phyloP scores from a whole-genome alignment of 169 alveolate species.

The Perkinsus olseni region DNA sequence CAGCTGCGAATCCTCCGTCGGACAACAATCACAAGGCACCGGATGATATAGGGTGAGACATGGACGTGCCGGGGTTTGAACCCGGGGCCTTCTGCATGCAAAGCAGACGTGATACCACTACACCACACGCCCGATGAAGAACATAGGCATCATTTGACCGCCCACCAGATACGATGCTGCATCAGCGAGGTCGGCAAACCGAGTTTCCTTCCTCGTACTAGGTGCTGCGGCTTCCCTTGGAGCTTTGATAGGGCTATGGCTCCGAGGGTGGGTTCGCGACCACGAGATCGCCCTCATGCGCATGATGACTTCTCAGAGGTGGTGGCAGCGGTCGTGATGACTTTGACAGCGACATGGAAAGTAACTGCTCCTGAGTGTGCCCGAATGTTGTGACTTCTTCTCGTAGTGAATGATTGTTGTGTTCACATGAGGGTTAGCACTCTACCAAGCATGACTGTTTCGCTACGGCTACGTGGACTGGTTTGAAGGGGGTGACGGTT shows the following conservation, averaged over 20 bases:
- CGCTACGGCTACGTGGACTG: no score
- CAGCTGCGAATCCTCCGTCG: not conserved
- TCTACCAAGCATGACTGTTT: no score
- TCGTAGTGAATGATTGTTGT: not conserved
- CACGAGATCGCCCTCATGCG: no score
- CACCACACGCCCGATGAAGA: not conserved
- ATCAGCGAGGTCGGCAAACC: not conserved
- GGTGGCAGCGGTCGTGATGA: no score
- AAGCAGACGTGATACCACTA: conserved; percentile 3
- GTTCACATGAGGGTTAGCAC: no score
- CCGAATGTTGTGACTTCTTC: not conserved
- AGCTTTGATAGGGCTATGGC: not conserved
- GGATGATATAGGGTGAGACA: not conserved
- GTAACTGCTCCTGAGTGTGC: no score
- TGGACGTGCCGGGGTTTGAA: not conserved
- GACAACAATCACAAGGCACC: not conserved
- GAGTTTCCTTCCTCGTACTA: not conserved
- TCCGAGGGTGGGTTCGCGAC: not conserved
- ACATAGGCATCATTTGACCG: not conserved
- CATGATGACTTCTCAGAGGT: no score
- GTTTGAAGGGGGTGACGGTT: no score
- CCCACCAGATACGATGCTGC: not conserved
- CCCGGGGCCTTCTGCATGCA: not conserved
- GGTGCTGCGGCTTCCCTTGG: not conserved
- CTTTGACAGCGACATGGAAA: no score